These are phyloP conservation scores for Fusarium sp. DNA, from an alignment of 2,329 filamentous ascomycete species.

Conservation along the genomic window DNA sequence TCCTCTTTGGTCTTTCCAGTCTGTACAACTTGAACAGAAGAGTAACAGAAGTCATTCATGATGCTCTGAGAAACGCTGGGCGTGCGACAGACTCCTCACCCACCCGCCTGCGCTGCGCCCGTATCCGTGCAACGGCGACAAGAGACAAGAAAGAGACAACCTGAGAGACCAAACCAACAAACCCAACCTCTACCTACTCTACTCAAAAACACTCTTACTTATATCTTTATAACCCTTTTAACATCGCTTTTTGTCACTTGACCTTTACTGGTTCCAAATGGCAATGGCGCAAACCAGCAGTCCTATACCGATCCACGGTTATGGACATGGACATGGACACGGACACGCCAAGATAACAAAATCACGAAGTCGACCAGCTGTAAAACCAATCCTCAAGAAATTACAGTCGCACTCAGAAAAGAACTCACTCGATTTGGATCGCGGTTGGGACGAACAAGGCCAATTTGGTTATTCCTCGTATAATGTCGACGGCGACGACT, in stretches of 20 bases:
- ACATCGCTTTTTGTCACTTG: background rate
- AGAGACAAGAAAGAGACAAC: background rate
- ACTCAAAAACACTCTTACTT: conserved; percentile 26
- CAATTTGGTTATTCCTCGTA: conserved; percentile 48
- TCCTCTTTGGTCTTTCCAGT: conserved; percentile 7
- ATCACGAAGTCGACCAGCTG: conserved; percentile 58
- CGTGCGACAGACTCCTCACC: conserved; percentile 42
- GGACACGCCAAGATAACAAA: conserved; percentile 54
- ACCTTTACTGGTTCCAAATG: conserved; percentile 16
- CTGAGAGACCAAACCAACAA: conserved; percentile 12
- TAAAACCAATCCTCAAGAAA: conserved; percentile 73
- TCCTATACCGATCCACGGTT: conserved; percentile 40
- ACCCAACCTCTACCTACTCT: conserved; percentile 15
- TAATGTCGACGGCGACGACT: conserved; percentile 45
- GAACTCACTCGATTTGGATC: conserved; percentile 71
- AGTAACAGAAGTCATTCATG: conserved; percentile 38
- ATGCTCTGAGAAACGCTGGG: conserved; percentile 46
- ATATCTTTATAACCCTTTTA: background rate
- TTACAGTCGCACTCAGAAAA: conserved; percentile 65
- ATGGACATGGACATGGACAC: conserved; percentile 31
- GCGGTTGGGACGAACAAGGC: conserved; percentile 67
- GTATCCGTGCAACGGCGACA: conserved; percentile 44
- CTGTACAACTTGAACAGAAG: conserved; percentile 35
- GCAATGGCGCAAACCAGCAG: conserved; percentile 44
- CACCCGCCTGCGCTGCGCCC: conserved; percentile 38